Percentiles rank a stretch among this genome's conserved stretches.
Evolutionary conservation across 768 basidiomycete species (phyloP).

Genomic region (Pleurotus eryngii): DNA sequence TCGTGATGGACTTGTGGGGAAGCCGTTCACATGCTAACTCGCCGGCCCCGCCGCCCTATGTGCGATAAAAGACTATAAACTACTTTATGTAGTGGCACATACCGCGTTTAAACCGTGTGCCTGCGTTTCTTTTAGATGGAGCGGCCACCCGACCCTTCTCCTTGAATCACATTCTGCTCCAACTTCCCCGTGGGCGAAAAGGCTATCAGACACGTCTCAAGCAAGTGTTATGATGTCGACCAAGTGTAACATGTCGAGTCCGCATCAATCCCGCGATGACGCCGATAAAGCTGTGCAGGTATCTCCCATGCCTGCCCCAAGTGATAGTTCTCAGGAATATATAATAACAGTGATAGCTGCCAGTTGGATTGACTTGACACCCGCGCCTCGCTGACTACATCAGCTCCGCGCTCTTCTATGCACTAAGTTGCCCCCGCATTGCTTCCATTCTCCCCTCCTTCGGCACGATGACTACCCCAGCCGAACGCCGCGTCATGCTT

Average conservation of each 20-base stretch:
- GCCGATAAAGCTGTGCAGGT: not conserved
- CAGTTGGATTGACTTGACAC: too few relatives aligned
- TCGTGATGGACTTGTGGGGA: conserved; percentile 34
- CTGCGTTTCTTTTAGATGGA: too few relatives aligned
- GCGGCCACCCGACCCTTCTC: too few relatives aligned
- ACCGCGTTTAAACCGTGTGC: too few relatives aligned
- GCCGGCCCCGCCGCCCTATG: not conserved
- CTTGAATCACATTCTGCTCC: too few relatives aligned
- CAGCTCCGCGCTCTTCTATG: too few relatives aligned
- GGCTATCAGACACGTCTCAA: not conserved
- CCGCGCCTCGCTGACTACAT: too few relatives aligned
- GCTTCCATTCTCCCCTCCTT: not conserved
- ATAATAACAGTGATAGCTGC: not conserved
- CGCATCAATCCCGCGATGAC: not conserved
- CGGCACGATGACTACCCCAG: not conserved
- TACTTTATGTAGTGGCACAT: too few relatives aligned
- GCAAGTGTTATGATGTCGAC: not conserved
- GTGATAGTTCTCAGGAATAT: not conserved
- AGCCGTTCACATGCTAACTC: conserved; percentile 39
- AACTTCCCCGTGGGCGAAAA: too few relatives aligned
- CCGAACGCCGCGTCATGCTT: conserved; percentile 1
- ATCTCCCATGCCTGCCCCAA: not conserved
- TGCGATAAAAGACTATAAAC: too few relatives aligned
- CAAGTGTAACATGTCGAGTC: not conserved
- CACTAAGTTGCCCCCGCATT: not conserved